Evolutionary conservation across 176 grass and related monocot species (phyloP), one percentile per base, ranked within the genome.

Genomic region (Aegilops speltoides): DNA sequence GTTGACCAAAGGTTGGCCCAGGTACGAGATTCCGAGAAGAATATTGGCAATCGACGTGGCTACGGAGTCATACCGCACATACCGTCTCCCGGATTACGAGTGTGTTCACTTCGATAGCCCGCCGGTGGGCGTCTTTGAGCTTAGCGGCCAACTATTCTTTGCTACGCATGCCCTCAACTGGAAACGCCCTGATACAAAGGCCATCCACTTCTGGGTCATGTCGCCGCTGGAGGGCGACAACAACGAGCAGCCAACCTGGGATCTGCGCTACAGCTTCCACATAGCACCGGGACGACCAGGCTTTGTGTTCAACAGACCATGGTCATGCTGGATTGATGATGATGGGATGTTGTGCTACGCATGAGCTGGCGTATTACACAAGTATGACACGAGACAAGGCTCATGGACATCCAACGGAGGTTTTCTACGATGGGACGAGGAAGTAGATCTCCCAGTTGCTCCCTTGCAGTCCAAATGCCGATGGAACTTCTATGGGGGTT

Each of bases 161-260:
- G 20, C 2, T 2, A 10, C 68, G 1, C 68, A 72, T 19, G 20
- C 22, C 34, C 4, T n/a, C 33, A 38, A 15, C 33, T 0, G 16
- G 0, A 1, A 1, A 16, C 13, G 15, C 1, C 28, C 28, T 5
- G 5, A 65, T 0, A 9, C 0, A 34, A 38, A 0, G 3, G 10
- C 1, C 3, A 11, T 41, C 68, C 34, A 36, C 68, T 41, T 72
- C 10, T 72, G 36, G 36, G 4, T 20, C 22, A 72, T 41, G 34
- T 40, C 68, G 3, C 62, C 64, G 6, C 14, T 4, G 13, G 6
- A 17, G 64, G 28, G 31, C 2, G 31, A 12, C 16, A 1, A 68
- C 14, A 1, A 22, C 1, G 8, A 22, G 68, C 15, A 32, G 3
- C 68, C 34, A 2, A 3, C 3, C 20, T 72, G 68, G 68, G 68